phyloP scores from a whole-genome alignment of 139 green algal species.

The Closterium sp. region DNA sequence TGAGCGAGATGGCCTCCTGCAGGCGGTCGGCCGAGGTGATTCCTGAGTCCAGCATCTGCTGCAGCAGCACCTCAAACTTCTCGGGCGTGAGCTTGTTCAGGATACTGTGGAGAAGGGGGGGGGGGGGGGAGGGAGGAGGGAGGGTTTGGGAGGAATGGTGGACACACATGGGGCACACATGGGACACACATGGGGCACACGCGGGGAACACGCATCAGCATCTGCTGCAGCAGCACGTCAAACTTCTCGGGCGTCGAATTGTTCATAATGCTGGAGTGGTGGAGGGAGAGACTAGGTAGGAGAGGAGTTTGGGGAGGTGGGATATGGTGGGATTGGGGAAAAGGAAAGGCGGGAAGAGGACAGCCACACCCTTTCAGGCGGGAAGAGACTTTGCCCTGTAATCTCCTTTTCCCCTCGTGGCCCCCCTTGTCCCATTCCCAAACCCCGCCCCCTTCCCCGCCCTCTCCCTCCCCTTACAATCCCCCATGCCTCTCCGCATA shows the following conservation, averaged over 20 bases:
- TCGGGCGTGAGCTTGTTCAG: constrained; percentile 99
- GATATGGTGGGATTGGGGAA: background rate
- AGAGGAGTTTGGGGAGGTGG: too few relatives aligned
- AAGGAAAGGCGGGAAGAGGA: background rate
- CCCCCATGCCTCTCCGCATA: background rate
- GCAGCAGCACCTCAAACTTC: constrained; percentile 87
- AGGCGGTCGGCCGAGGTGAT: constrained; percentile 78
- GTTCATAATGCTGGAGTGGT: constrained; percentile 75
- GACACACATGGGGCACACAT: background rate
- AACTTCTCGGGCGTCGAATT: constrained; percentile 98
- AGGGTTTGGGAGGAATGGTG: too few relatives aligned
- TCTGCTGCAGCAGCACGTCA: constrained; percentile 76
- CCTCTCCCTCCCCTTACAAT: background rate
- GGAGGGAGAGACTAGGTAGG: too few relatives aligned
- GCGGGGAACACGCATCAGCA: constrained; percentile 83
- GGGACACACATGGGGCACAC: constrained; percentile 61
- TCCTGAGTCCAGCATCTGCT: constrained; percentile 78
- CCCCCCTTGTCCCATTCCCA: background rate
- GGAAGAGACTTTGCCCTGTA: too few relatives aligned
- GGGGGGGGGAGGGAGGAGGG: constrained; percentile 30
- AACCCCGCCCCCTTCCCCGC: background rate
- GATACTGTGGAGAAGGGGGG: constrained; percentile 48
- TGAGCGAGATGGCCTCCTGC: constrained; percentile 76
- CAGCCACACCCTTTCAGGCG: too few relatives aligned
- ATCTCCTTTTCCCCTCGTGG: too few relatives aligned